A percentile compares a stretch with the other conserved stretches of the same genome.
phyloP scores from a whole-genome alignment of 2,329 filamentous ascomycete species.

The Cercospora zeina region DNA sequence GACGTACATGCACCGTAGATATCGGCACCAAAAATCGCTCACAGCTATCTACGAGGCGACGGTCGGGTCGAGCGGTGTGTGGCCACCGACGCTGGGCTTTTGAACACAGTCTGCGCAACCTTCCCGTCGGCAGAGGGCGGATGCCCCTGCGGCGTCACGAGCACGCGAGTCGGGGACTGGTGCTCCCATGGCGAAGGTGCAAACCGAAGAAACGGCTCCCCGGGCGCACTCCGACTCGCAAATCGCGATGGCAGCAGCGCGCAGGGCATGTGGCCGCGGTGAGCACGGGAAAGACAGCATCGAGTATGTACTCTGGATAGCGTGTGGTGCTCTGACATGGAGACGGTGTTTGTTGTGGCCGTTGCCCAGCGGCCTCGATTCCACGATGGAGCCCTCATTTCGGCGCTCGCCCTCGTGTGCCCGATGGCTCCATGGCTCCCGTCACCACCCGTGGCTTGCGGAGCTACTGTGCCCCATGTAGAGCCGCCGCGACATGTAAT shows the following conservation, averaged over 20 bases:
- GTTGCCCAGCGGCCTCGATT: slow-evolving; percentile 20
- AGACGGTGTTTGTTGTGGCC: slow-evolving; percentile 21
- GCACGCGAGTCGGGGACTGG: slow-evolving; percentile 17
- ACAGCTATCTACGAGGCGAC: not conserved
- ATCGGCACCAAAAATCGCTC: slow-evolving; percentile 24
- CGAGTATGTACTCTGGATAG: too few species aligned
- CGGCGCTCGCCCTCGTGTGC: slow-evolving; percentile 29
- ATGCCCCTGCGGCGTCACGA: slow-evolving; percentile 4
- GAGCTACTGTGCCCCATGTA: slow-evolving; percentile 1
- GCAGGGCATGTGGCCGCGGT: not conserved
- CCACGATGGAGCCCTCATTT: slow-evolving; percentile 25
- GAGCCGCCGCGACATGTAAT: not conserved
- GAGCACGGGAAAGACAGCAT: not conserved
- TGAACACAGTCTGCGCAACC: slow-evolving; percentile 12
- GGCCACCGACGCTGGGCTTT: slow-evolving; percentile 15
- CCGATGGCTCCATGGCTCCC: slow-evolving; percentile 22
- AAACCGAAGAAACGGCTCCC: slow-evolving; percentile 4
- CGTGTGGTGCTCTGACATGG: not conserved
- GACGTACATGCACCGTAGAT: not conserved
- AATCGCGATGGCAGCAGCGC: not conserved
- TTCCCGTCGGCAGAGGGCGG: slow-evolving; percentile 24
- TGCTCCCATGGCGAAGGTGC: slow-evolving; percentile 18
- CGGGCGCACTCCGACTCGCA: not conserved
- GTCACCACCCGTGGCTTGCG: too few species aligned
- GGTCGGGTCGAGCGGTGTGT: slow-evolving; percentile 18